Evolutionary conservation across 306 rosid genomes (phyloP).

Genomic region (Hippophae rhamnoides): DNA sequence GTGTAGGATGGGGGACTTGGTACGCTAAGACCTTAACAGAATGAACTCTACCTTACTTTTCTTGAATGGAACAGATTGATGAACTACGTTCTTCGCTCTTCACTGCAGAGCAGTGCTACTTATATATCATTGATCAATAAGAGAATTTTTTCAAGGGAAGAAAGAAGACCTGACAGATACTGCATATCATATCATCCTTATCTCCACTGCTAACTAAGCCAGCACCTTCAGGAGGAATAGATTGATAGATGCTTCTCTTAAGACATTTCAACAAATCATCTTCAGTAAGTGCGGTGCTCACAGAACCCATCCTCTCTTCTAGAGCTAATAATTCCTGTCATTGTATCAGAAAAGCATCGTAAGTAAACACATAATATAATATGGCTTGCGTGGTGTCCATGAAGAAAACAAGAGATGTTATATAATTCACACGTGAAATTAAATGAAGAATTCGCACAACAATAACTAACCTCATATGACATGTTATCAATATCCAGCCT

Average conservation of each 20-base stretch:
- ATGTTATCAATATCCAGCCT: constrained; percentile 94
- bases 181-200: constrained; percentile 66
- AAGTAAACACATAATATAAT: constrained; percentile 1
- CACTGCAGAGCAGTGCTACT: neutral
- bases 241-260: constrained; percentile 41
- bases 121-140: neutral
- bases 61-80: too few species aligned
- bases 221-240: constrained; percentile 29
- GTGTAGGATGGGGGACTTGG: too few species aligned
- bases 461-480: constrained; percentile 85
- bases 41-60: too few species aligned
- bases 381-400: neutral
- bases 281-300: constrained; percentile 89
- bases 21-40: too few species aligned
- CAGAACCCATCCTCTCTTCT: constrained; percentile 96
- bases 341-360: constrained; percentile 1
- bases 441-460: constrained; percentile 7
- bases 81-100: too few species aligned
- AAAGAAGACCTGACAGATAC: constrained; percentile 73
- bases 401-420: neutral
- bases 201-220: constrained; percentile 26
- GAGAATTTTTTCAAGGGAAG: constrained; percentile 1
- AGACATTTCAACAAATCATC: constrained; percentile 62
- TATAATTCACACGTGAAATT: neutral
- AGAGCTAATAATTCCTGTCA: constrained; percentile 83